Evolutionary conservation across 1,284 basidiomycete species (phyloP).

Genomic region (Fomes fomentarius): DNA sequence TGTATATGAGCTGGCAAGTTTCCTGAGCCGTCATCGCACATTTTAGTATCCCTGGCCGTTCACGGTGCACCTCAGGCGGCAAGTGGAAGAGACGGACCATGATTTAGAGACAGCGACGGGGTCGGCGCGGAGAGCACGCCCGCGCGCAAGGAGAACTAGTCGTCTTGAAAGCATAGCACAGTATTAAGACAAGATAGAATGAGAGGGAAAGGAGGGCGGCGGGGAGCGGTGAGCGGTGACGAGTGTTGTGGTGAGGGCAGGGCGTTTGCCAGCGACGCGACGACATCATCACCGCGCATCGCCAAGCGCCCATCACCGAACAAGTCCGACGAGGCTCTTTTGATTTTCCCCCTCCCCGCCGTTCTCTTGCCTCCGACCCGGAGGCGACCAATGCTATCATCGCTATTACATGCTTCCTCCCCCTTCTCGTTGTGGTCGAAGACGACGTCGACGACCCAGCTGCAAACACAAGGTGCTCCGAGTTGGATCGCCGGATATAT

Average conservation of each 20-base stretch:
- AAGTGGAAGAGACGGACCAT: neutral
- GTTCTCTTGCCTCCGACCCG: neutral
- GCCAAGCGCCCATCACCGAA: constrained; percentile 25
- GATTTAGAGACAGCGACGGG: constrained; percentile 46
- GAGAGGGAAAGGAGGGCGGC: constrained; percentile 5
- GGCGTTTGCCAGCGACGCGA: constrained; percentile 23
- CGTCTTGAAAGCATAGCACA: constrained; percentile 71
- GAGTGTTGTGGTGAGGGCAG: constrained; percentile 10
- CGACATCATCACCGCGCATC: constrained; percentile 22
- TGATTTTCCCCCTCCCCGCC: neutral
- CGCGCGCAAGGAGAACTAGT: constrained; percentile 66
- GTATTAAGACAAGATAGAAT: constrained; percentile 12
- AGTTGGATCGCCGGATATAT: too few species aligned
- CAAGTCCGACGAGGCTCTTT: constrained; percentile 19
- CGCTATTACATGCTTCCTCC: neutral
- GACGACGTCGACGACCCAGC: too few species aligned
- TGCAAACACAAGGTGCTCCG: too few species aligned
- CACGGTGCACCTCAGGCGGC: neutral
- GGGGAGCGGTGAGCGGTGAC: constrained; percentile 6
- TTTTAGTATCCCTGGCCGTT: neutral
- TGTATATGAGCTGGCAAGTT: constrained; percentile 46
- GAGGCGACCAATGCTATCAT: neutral
- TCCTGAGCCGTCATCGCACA: constrained; percentile 44
- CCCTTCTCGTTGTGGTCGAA: neutral
- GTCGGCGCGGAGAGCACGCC: constrained; percentile 50